Base-by-base conservation (phyloP, 768 basidiomycete species). In the Exsudoporus frostii region DNA sequence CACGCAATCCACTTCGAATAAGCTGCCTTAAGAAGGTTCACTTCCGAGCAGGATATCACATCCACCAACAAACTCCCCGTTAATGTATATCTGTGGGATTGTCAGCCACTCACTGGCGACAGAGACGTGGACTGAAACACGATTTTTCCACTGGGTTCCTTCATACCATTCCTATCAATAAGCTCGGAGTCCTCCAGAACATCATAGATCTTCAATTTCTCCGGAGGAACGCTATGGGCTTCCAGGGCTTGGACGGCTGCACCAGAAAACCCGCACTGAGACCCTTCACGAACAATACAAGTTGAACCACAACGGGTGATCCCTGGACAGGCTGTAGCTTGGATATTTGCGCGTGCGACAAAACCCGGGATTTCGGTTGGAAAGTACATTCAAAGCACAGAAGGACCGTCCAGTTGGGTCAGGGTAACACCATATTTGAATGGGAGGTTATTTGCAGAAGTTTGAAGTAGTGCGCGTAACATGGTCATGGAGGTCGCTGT, bases 231-330 rank as follows among this genome's bases (percentile, higher is more conserved):
- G 24, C 85, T 85, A 39, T 95, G 88, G 36, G 91, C 70, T 44
- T 92, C 90, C 46, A 99, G 78, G 43, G 98, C 84, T 68, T 98
- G 95, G 29, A 93, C 81, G 1, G 88, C 93, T 0, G 96, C 96
- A 46, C 96, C 82, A 17, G 94, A 97, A 80, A 98, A 99, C 14
- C 96, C 96, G 56, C 96, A 98, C 62, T 93, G 85, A 2, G 96
- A 10, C 97, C 97, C 68, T 99, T 99, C 96, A 99, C 98, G 76
- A 99, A 98, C 5, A 98, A 76, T n/a, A n/a, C n/a, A n/a, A n/a
- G n/a, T n/a, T n/a, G n/a, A n/a, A n/a, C n/a, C 1, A 99, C 97
- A 7, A 98, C 80, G 0, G 94, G 94, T 40, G 81, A 82, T 1
- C 79, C 73, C 8, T 78, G 72, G 25, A 98, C 80, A 3, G n/a